phyloP scores from a whole-genome alignment of 192 early-diverging fungal species.

The Entomortierella parvispora region DNA sequence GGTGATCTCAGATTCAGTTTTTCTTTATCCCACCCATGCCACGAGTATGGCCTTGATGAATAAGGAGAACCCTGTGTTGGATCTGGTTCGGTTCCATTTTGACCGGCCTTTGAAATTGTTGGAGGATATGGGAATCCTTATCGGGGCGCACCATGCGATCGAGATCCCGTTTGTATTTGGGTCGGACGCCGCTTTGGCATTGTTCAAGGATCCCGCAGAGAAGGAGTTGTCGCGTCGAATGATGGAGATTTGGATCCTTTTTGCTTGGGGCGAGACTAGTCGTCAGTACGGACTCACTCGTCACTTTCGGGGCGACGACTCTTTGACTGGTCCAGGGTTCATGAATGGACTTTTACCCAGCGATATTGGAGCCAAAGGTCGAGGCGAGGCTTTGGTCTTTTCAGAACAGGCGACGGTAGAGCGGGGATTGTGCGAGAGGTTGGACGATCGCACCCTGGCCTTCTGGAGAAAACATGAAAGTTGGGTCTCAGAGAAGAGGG shows the following conservation, averaged over 20 bases:
- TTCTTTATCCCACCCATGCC: conserved; percentile 21
- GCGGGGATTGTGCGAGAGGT: conserved; percentile 7
- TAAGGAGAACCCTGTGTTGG: background rate
- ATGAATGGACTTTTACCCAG: conserved; percentile 6
- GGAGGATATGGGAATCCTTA: conserved; percentile 6
- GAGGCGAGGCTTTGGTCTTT: conserved; percentile 20
- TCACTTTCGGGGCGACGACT: background rate
- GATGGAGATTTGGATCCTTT: conserved; percentile 43
- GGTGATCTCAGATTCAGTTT: conserved; percentile 14
- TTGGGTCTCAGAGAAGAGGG: background rate
- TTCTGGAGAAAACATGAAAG: conserved; percentile 19
- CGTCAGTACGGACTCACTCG: conserved; percentile 16
- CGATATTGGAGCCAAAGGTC: conserved; percentile 1
- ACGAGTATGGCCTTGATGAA: conserved; percentile 19
- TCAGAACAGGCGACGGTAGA: conserved; percentile 23
- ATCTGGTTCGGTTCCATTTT: conserved; percentile 37
- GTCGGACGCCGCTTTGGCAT: conserved; percentile 9
- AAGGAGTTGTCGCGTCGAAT: conserved; percentile 23
- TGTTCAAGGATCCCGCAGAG: conserved; percentile 28
- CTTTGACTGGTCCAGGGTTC: too few relatives aligned
- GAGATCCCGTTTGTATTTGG: conserved; percentile 38
- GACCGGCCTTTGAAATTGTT: conserved; percentile 24
- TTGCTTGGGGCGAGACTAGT: conserved; percentile 40
- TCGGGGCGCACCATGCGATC: conserved; percentile 21
- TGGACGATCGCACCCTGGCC: conserved; percentile 21